Conservation (phyloP, 2,329 filamentous ascomycete genomes). For the Paracamarosporium sp. region DNA sequence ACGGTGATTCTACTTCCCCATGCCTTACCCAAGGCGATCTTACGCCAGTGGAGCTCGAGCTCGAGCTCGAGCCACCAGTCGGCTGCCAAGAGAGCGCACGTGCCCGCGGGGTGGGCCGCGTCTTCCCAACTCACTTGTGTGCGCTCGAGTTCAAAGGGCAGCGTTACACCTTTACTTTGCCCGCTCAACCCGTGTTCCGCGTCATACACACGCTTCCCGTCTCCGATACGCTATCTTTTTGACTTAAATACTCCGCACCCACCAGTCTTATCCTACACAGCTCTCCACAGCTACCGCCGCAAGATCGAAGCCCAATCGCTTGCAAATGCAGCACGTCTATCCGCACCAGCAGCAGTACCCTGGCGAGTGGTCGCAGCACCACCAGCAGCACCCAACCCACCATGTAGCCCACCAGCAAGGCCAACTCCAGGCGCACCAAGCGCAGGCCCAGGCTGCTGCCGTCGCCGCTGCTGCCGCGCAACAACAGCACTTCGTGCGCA, state of each 20-base stretch:
- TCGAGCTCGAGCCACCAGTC: constrained; percentile 24
- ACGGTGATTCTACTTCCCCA: not conserved
- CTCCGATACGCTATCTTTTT: constrained; percentile 4
- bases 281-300: constrained; percentile 9
- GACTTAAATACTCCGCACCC: not conserved
- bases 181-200: constrained; percentile 13
- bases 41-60: constrained; percentile 26
- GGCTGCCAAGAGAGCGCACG: constrained; percentile 26
- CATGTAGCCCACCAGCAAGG: constrained; percentile 47
- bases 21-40: not conserved
- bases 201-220: not conserved
- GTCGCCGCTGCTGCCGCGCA: constrained; percentile 59
- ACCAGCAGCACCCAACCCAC: constrained; percentile 49
- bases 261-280: constrained; percentile 6
- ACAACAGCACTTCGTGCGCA: constrained; percentile 72
- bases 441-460: constrained; percentile 57
- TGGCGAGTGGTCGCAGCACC: constrained; percentile 56
- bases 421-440: constrained; percentile 47
- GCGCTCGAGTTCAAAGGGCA: constrained; percentile 23
- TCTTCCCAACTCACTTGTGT: constrained; percentile 26
- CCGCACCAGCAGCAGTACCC: constrained; percentile 68
- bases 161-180: constrained; percentile 18
- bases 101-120: constrained; percentile 22
- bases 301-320: constrained; percentile 16
- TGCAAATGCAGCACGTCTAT: constrained; percentile 65